Base-by-base conservation (phyloP, 1,284 basidiomycete genomes). In the Trametes versicolor region DNA sequence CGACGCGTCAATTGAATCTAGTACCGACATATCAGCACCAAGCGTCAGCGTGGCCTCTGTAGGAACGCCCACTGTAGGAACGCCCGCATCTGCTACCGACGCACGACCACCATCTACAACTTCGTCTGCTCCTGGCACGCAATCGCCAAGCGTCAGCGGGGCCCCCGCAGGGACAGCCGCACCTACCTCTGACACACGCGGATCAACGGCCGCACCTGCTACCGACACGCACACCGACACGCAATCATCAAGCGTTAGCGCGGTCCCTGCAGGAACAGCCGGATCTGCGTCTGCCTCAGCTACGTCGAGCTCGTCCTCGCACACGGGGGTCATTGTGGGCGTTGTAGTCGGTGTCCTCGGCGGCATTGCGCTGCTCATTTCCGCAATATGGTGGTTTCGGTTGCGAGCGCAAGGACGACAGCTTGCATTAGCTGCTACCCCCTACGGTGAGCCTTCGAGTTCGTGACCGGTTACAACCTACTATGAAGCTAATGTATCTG, bases 341-440 rank as follows among this genome's bases (percentile, higher is more conserved):
- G 49, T 63, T 5, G 61, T 63, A 8, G 53, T 62, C 4, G 37
- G 54, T 17, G 61, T 62, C 12, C 23, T 57, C 13, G 61, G 55
- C n/a, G 48, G 41, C 7, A 15, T 58, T 3, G 51, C 50, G 13
- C 13, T 63, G 27, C 13, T 54, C 13, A 19, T 48, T 7, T 15
- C 50, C 17, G 25, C 21, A 8, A 9, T 59, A 5, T 54, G 57
- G 45, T 63, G 62, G 50, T 45, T 54, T 9, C 57, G 57, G 9
- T 41, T 54, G 50, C 56, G 57, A 8, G 25, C 41, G 3, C 39
- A 48, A 34, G 51, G 43, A 9, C 51, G 27, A 21, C 48, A n/a
- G 48, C 12, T 25, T 10, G 48, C 12, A 17, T 15, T 15, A 9
- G 25, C 52, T 15, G 57, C 57, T 4, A 50, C 52, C 4, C 62